Evolutionary conservation across 805 yeast species (phyloP).

Genomic region (Zygosaccharomyces pseudorouxii): DNA sequence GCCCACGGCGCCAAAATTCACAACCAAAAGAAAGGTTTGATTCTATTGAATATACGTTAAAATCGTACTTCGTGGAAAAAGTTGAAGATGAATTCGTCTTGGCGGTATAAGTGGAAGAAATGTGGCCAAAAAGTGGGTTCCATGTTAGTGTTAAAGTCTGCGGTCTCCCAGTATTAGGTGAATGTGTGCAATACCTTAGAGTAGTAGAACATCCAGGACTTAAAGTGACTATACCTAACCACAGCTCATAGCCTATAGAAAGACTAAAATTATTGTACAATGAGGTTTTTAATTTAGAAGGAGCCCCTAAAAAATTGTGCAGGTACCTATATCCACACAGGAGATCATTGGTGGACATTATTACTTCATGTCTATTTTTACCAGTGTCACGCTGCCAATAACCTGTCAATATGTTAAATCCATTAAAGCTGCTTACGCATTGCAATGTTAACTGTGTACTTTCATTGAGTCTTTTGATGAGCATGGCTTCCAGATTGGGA

Average conservation of each 20-base stretch:
- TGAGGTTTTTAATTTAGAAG: conserved; percentile 38
- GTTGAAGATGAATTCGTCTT: conserved; percentile 72
- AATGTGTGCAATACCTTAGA: conserved; percentile 74
- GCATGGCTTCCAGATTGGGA: conserved; percentile 81
- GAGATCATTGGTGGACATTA: conserved; percentile 80
- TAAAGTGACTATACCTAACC: conserved; percentile 80
- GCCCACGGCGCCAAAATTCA: conserved; percentile 63
- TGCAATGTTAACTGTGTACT: conserved; percentile 64
- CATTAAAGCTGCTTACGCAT: conserved; percentile 65
- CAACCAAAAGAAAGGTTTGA: conserved; percentile 83
- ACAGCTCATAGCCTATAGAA: conserved; percentile 78
- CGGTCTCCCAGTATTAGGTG: conserved; percentile 85
- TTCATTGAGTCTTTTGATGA: conserved; percentile 56
- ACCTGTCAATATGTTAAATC: conserved; percentile 56
- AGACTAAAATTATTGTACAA: conserved; percentile 58
- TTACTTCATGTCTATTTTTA: conserved; percentile 61
- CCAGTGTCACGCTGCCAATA: conserved; percentile 66
- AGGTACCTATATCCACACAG: conserved; percentile 76
- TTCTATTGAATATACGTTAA: conserved; percentile 85
- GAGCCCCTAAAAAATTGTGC: conserved; percentile 51
- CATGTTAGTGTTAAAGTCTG: conserved; percentile 78
- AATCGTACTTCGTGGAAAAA: conserved; percentile 79
- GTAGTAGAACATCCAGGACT: conserved; percentile 90
- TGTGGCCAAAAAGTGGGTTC: conserved; percentile 86
- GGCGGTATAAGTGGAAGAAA: conserved; percentile 83